Evolutionary conservation across 2,329 filamentous ascomycete genomes (phyloP).

Genomic region (Fusarium sarcochroum): DNA sequence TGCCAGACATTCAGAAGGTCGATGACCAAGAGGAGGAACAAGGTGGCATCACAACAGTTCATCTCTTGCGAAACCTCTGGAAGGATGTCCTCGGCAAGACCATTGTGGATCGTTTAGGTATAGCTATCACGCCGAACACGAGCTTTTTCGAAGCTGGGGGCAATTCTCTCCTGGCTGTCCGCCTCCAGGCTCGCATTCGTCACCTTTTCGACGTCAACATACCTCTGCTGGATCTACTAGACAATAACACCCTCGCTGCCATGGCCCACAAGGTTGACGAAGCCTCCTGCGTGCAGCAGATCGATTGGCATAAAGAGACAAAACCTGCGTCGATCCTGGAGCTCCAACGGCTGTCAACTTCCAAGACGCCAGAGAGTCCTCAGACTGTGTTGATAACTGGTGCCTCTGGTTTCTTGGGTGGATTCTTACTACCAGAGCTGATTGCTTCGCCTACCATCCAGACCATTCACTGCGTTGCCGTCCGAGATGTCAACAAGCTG

Average conservation of each 20-base stretch:
- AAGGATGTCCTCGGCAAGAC: too few species aligned
- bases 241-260: neutral
- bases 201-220: neutral
- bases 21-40: neutral
- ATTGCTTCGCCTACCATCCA: neutral
- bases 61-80: neutral
- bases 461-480: neutral
- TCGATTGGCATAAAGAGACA: neutral
- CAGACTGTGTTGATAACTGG: neutral
- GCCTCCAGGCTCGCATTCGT: neutral
- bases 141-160: constrained; percentile 17
- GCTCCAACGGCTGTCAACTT: too few species aligned
- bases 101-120: neutral
- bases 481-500: neutral
- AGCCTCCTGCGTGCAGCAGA: too few species aligned
- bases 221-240: neutral
- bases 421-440: neutral
- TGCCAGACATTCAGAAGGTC: neutral
- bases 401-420: neutral
- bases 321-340: too few species aligned
- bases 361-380: too few species aligned
- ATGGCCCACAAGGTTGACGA: neutral
- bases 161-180: constrained; percentile 5
- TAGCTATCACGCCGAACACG: neutral
- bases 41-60: neutral